Conservation (phyloP, 2,329 filamentous ascomycete genomes). For the Pleoardoris graminearum region DNA sequence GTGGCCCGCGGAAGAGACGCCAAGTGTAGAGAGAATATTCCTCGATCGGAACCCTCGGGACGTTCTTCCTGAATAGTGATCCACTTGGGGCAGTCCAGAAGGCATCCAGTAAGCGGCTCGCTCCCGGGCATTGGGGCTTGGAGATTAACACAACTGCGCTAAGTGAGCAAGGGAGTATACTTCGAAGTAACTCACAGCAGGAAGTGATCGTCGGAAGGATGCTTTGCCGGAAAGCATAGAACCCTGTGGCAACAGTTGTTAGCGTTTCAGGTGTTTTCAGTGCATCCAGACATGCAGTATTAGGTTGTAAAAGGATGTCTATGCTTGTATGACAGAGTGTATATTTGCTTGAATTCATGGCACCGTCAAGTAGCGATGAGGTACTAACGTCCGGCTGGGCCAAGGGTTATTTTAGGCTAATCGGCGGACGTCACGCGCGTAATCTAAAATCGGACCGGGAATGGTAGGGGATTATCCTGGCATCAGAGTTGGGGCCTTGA, state of each 20-base stretch:
- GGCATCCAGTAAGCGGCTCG: constrained; percentile 27
- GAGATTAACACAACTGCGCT: constrained; percentile 11
- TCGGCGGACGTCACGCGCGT: constrained; percentile 23
- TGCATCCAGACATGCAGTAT: too few relatives aligned
- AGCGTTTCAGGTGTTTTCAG: too few relatives aligned
- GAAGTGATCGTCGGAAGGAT: too few relatives aligned
- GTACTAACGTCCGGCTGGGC: constrained; percentile 4
- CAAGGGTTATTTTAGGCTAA: constrained; percentile 34
- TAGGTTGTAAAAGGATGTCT: background rate
- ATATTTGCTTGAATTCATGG: background rate
- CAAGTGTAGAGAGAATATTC: constrained; percentile 22
- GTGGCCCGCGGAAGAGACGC: constrained; percentile 14
- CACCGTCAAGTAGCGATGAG: background rate
- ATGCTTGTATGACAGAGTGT: background rate
- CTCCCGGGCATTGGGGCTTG: constrained; percentile 25
- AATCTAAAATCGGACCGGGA: constrained; percentile 31
- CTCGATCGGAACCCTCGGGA: constrained; percentile 39
- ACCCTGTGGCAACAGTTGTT: too few relatives aligned
- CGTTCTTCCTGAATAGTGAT: constrained; percentile 33
- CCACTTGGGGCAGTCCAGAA: constrained; percentile 21
- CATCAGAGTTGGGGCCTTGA: constrained; percentile 8
- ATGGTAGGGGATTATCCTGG: constrained; percentile 14
- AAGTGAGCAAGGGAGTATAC: background rate
- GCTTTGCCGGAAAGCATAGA: too few relatives aligned
- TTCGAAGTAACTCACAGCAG: background rate